A percentile compares a stretch with the other conserved stretches of the same genome.
Evolutionary conservation across 495 filamentous ascomycete genomes (phyloP).

Genomic region (Pseudotulostoma volvatum): DNA sequence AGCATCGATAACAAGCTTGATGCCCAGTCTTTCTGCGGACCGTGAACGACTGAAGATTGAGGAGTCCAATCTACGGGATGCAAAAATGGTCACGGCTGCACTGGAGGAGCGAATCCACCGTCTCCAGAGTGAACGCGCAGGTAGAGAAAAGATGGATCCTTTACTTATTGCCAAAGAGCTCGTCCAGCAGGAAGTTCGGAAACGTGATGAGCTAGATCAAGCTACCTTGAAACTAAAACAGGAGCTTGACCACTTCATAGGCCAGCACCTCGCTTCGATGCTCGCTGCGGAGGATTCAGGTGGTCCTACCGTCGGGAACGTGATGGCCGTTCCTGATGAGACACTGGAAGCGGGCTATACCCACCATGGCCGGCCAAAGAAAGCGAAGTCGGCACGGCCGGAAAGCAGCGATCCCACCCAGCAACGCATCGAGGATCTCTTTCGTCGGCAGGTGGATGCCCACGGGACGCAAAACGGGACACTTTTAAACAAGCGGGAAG

Average conservation of each 20-base stretch:
- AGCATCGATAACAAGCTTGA: constrained; percentile 37
- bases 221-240: constrained; percentile 41
- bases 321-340: constrained; percentile 43
- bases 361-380: constrained; percentile 52
- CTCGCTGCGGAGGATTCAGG: constrained; percentile 75
- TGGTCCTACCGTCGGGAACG: constrained; percentile 67
- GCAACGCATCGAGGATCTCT: constrained; percentile 58
- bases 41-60: constrained; percentile 41
- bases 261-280: constrained; percentile 58
- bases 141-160: constrained; percentile 38
- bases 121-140: constrained; percentile 34
- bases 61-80: constrained; percentile 43
- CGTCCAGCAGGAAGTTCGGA: constrained; percentile 38
- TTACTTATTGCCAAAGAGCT: constrained; percentile 44
- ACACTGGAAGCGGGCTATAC: constrained; percentile 55
- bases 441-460: constrained; percentile 29
- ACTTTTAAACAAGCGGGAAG: constrained; percentile 40
- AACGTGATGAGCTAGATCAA: constrained; percentile 36
- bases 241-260: constrained; percentile 55
- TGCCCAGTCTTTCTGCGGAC: constrained; percentile 34
- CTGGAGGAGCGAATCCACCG: constrained; percentile 43
- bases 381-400: constrained; percentile 30
- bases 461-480: constrained; percentile 13
- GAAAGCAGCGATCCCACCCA: constrained; percentile 26
- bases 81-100: constrained; percentile 30